These are phyloP conservation scores for Verticillium longisporum DNA, from an alignment of 2,329 filamentous ascomycete genomes.

Conservation along the genomic window DNA sequence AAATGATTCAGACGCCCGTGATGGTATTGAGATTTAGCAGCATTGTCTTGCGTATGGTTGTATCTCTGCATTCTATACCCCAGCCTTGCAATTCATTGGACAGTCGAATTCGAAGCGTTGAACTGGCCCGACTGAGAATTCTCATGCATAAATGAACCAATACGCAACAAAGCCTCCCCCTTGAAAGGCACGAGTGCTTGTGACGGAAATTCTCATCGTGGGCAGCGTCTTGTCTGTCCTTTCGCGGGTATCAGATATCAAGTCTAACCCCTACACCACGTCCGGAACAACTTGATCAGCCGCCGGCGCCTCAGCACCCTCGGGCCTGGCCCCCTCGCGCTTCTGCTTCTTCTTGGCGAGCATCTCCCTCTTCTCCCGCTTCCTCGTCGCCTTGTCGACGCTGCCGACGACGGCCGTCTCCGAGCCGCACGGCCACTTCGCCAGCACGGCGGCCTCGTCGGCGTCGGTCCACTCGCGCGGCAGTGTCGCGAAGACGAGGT, in stretches of 20 bases:
- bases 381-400: slow-evolving; percentile 46
- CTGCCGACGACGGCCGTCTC: slow-evolving; percentile 46
- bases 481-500: slow-evolving; percentile 85
- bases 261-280: background rate
- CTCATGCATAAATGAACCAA: too few relatives aligned
- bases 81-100: background rate
- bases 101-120: too few relatives aligned
- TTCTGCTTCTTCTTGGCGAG: slow-evolving; percentile 39
- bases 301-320: background rate
- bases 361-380: slow-evolving; percentile 49
- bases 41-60: background rate
- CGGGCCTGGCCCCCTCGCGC: slow-evolving; percentile 16
- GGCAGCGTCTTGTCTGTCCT: background rate
- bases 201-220: background rate
- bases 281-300: background rate
- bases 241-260: background rate
- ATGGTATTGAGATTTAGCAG: too few relatives aligned
- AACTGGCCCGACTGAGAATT: too few relatives aligned
- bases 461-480: slow-evolving; percentile 80
- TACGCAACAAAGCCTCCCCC: too few relatives aligned
- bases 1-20: background rate
- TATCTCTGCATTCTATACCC: background rate
- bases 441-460: slow-evolving; percentile 64
- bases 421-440: slow-evolving; percentile 55
- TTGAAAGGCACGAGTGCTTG: too few relatives aligned